A percentile compares a stretch with the other conserved stretches of the same genome.
Evolutionary conservation across 176 grass and related monocot genomes (phyloP).

Genomic region (Urochloa ruziziensis): DNA sequence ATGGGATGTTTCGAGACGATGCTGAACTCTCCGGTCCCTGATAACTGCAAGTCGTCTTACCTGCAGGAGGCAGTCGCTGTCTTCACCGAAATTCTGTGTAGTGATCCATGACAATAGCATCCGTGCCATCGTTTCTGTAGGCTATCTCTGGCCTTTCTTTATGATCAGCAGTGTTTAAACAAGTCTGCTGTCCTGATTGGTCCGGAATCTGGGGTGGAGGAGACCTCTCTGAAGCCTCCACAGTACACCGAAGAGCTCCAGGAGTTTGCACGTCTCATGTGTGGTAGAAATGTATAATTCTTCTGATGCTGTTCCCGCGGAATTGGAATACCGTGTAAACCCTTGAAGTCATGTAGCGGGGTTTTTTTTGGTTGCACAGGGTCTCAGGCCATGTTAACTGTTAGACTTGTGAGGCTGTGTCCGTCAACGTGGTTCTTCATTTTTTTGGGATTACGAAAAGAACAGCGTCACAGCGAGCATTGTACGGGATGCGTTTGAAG

Average conservation of each 20-base stretch:
- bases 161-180: not conserved
- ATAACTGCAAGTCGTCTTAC: slow-evolving; percentile 41
- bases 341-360: not conserved
- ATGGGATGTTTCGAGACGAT: slow-evolving; percentile 81
- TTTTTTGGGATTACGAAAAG: not conserved
- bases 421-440: not conserved
- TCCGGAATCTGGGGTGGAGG: not conserved
- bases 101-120: slow-evolving; percentile 27
- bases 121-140: not conserved
- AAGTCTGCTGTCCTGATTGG: not conserved
- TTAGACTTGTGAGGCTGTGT: not conserved
- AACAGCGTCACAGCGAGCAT: no score
- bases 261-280: not conserved
- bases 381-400: not conserved
- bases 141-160: slow-evolving; percentile 6
- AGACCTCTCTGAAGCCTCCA: not conserved
- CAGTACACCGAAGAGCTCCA: not conserved
- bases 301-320: not conserved
- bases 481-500: not conserved
- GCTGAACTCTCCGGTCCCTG: slow-evolving; percentile 57
- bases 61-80: slow-evolving; percentile 65
- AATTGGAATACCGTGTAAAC: not conserved
- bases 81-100: slow-evolving; percentile 67
- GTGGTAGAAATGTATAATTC: not conserved
- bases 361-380: slow-evolving; percentile 1